Conservation (phyloP, 768 basidiomycete genomes). For the Mycena rosella region DNA sequence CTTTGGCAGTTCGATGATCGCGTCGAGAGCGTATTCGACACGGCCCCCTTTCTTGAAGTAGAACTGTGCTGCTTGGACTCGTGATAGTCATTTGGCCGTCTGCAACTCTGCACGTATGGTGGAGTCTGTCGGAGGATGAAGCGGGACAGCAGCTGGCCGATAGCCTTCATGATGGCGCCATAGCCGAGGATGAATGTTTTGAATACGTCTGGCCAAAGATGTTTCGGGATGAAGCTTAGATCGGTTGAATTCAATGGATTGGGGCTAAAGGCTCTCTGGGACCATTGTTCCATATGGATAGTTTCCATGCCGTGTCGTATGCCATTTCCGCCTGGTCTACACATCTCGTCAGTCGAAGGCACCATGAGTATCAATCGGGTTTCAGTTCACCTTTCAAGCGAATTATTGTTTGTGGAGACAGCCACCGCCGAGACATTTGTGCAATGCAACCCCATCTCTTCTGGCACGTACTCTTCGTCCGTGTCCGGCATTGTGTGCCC, state of each 20-base stretch:
- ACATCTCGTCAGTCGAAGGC: not conserved
- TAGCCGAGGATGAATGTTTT: slow-evolving; percentile 37
- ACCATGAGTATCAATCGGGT: not conserved
- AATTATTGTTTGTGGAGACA: slow-evolving; percentile 37
- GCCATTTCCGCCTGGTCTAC: slow-evolving; percentile 28
- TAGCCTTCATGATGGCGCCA: slow-evolving; percentile 13
- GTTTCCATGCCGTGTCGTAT: slow-evolving; percentile 21
- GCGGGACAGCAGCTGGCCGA: slow-evolving; percentile 26
- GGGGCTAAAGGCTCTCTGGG: slow-evolving; percentile 18
- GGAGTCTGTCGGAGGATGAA: slow-evolving; percentile 4
- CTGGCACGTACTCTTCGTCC: slow-evolving; percentile 34
- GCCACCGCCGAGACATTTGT: slow-evolving; percentile 40
- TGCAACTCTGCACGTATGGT: slow-evolving; percentile 1
- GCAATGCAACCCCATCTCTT: slow-evolving; percentile 43
- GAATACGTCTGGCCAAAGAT: slow-evolving; percentile 19
- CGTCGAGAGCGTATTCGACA: slow-evolving; percentile 20
- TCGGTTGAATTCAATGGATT: slow-evolving; percentile 4
- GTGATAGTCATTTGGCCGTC: not conserved
- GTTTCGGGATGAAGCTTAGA: slow-evolving; percentile 25
- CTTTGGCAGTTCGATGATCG: slow-evolving; percentile 4
- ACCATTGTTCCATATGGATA: slow-evolving; percentile 12
- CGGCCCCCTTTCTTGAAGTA: slow-evolving; percentile 23
- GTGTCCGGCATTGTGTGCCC: slow-evolving; percentile 11
- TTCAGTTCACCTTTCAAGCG: slow-evolving; percentile 33
- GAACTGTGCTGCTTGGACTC: slow-evolving; percentile 10